Evolutionary conservation across 768 basidiomycete species (phyloP).

Genomic region (Stropharia rugosoannulata): DNA sequence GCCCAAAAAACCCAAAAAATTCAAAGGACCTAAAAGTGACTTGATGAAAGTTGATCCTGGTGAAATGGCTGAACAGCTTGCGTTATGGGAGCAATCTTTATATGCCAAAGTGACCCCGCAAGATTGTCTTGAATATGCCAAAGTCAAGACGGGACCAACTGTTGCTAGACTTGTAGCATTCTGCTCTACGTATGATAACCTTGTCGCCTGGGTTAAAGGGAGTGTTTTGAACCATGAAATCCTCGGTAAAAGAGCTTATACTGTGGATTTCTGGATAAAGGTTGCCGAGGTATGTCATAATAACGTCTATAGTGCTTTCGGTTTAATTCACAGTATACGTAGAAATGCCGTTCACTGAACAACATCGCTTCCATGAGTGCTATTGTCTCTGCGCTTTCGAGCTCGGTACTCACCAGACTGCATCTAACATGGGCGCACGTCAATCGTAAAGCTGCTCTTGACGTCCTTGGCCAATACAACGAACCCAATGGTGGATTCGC

Average conservation of each 20-base stretch:
- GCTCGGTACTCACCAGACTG: constrained; percentile 53
- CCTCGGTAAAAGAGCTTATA: constrained; percentile 53
- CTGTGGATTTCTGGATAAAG: constrained; percentile 73
- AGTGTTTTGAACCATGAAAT: constrained; percentile 55
- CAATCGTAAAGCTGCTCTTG: constrained; percentile 47
- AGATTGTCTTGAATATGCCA: constrained; percentile 72
- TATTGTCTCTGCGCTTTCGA: constrained; percentile 61
- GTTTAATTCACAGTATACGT: background rate
- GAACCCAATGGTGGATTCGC: constrained; percentile 60
- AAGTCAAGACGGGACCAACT: constrained; percentile 32
- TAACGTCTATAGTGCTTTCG: background rate
- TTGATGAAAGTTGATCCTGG: constrained; percentile 63
- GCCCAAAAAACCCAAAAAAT: constrained; percentile 39
- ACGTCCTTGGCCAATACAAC: constrained; percentile 51
- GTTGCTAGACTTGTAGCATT: constrained; percentile 52
- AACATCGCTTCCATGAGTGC: constrained; percentile 72
- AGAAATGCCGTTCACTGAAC: constrained; percentile 66
- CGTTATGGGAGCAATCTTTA: constrained; percentile 67
- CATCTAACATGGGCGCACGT: constrained; percentile 70
- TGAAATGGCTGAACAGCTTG: constrained; percentile 78
- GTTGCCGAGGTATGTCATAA: constrained; percentile 63
- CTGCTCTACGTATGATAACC: constrained; percentile 57
- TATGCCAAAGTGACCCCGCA: constrained; percentile 70
- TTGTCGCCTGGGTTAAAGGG: constrained; percentile 65
- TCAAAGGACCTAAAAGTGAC: constrained; percentile 56